These are phyloP conservation scores for Blumeria hordei DNA, from an alignment of 2,329 filamentous ascomycete genomes.

Conservation along the genomic window DNA sequence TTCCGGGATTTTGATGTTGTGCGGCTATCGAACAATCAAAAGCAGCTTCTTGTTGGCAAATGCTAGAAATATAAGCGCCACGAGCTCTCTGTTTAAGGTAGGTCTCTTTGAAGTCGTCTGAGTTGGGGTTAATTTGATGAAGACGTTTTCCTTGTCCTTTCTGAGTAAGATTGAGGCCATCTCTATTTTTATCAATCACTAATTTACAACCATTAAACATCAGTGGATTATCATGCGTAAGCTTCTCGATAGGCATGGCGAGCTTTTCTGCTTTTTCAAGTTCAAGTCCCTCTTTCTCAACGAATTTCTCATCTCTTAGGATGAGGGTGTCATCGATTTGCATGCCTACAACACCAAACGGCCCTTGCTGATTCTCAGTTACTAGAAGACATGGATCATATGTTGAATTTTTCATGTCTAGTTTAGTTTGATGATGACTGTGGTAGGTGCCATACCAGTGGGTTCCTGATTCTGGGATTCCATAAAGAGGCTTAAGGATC, in stretches of 20 bases:
- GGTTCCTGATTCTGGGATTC: not conserved
- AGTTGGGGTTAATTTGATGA: not conserved
- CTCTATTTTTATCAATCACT: not conserved
- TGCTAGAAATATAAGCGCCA: not conserved
- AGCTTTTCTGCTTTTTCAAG: not conserved
- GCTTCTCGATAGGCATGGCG: not conserved
- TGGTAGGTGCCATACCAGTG: not conserved
- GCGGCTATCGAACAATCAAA: not conserved
- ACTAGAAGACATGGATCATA: not conserved
- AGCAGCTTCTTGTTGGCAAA: not conserved
- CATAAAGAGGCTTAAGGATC: conserved; percentile 1
- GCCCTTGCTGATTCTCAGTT: not conserved
- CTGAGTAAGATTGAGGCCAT: not conserved
- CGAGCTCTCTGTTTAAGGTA: not conserved
- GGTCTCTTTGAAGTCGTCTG: not conserved
- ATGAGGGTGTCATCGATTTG: not conserved
- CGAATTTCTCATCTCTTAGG: not conserved
- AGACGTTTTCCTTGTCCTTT: not conserved
- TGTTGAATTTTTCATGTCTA: not conserved
- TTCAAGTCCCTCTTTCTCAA: not conserved
- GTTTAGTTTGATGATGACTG: not conserved
- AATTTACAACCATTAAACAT: not conserved
- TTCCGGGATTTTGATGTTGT: not conserved
- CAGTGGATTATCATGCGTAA: not conserved
- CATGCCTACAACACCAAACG: conserved; percentile 1